Percentiles rank a stretch among this genome's conserved stretches.
phyloP scores from a whole-genome alignment of 352 stramenopile species.

The Phytophthora aleatoria region DNA sequence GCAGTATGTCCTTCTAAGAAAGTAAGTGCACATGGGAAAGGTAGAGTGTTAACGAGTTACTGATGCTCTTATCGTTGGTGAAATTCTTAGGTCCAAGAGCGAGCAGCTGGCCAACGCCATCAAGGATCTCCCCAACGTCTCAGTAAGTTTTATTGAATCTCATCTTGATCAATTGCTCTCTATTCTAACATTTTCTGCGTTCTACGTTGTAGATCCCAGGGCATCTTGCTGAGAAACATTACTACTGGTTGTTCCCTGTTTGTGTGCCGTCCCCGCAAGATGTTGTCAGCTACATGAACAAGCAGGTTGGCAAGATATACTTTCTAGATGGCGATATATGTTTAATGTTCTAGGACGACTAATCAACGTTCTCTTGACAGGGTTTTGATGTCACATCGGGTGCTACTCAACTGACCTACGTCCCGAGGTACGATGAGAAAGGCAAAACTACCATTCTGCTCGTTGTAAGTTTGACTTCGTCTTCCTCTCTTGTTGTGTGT shows the following conservation, averaged over 20 bases:
- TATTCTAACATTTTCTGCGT: neutral
- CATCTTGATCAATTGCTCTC: neutral
- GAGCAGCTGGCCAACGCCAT: constrained; percentile 61
- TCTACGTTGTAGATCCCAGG: constrained; percentile 56
- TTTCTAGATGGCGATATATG: no score
- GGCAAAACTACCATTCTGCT: neutral
- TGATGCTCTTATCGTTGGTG: neutral
- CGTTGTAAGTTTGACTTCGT: neutral
- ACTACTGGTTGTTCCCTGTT: constrained; percentile 86
- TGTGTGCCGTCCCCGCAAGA: constrained; percentile 57
- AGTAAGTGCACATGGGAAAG: constrained; percentile 35
- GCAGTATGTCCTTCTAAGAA: constrained; percentile 72
- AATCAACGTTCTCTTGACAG: constrained; percentile 21
- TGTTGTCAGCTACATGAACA: constrained; percentile 76
- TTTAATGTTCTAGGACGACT: neutral
- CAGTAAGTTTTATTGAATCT: constrained; percentile 32
- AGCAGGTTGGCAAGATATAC: constrained; percentile 41
- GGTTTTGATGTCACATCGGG: constrained; percentile 84
- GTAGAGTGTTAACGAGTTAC: neutral
- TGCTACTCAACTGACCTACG: constrained; percentile 71
- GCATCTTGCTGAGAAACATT: constrained; percentile 60
- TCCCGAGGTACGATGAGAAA: constrained; percentile 52
- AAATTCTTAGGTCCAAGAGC: constrained; percentile 57
- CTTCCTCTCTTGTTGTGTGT: neutral
- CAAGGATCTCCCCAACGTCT: constrained; percentile 58